Evolutionary conservation across 2,329 filamentous ascomycete genomes (phyloP), one percentile per base, ranked within the genome.

Genomic region (Westerdykella ornata): DNA sequence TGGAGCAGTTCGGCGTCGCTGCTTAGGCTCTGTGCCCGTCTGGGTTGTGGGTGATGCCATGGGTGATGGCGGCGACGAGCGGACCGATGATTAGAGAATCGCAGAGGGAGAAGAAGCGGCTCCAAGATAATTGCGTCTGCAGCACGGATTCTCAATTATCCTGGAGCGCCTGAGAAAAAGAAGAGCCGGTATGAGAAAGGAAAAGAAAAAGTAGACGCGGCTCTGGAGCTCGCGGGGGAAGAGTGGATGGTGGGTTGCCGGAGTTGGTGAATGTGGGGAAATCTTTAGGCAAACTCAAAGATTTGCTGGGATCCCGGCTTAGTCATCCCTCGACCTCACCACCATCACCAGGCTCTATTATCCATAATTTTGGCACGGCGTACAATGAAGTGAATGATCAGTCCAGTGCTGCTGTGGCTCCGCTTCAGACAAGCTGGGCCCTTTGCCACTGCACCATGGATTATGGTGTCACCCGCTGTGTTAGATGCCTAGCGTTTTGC

Each of bases 101-200:
- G 45, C 26, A 20, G 42, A 17, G 28, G 36, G 31, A 26, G 22
- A 26, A 15, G 48, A 45, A 63, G 64, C 63, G 60, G 59, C 63
- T 68, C 65, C 65, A 68, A 63, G 63, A 63, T 65, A 68, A 66
- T 63, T 65, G 61, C 53, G 55, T 37, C 47, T 45, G 39, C 44
- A 19, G 43, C 39, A 32, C 36, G 39, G 44, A 32, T 50, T 56
- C 57, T 52, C 63, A 66, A 67, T 66, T 67, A 65, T 61, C 65
- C 62, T 67, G 63, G 65, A 68, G 65, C 62, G 63, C 56, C 52
- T 49, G 44, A 38, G 37, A 39, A 19, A 33, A 31, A 40, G 39
- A 36, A 42, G 42, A 45, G 46, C 45, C 37, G 46, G 42, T 42
- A 38, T 33, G 41, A 35, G 42, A 22, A 15, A 39, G 49, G 6